phyloP scores from a whole-genome alignment of 345 rosid genomes.

The Odontarrhena argentea region DNA sequence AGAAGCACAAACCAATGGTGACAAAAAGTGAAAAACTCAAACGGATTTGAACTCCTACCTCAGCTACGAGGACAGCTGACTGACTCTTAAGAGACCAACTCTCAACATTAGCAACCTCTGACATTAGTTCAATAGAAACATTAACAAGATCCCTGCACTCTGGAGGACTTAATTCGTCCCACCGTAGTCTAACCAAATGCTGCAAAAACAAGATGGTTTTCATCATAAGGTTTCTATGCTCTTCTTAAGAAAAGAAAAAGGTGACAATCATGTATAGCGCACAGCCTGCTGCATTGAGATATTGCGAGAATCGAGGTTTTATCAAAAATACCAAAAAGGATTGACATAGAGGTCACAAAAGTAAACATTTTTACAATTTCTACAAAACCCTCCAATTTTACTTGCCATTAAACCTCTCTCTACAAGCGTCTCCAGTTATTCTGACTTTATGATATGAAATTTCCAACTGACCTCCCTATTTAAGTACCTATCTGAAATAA shows the following conservation, averaged over 20 bases:
- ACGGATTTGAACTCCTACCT: conserved; percentile 43
- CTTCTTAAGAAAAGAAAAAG: not conserved
- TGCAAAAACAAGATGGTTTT: conserved; percentile 33
- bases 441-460: not conserved
- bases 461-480: not conserved
- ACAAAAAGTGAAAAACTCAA: conserved; percentile 41
- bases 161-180: conserved; percentile 62
- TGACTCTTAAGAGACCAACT: conserved; percentile 90
- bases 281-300: not conserved
- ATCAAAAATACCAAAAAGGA: not conserved
- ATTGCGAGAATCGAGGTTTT: not conserved
- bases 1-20: conserved; percentile 5
- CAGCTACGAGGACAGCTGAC: conserved; percentile 81
- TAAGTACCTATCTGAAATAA: not conserved
- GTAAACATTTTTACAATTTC: not conserved
- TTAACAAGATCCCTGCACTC: conserved; percentile 71
- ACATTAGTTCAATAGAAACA: conserved; percentile 68
- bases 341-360: not conserved
- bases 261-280: conserved; percentile 5
- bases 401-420: not conserved
- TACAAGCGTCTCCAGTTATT: not conserved
- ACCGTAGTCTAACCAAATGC: conserved; percentile 82
- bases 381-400: not conserved
- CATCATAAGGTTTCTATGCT: not conserved
- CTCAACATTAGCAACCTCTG: conserved; percentile 70